These are phyloP conservation scores for Cadophora gregata DNA, from an alignment of 2,329 filamentous ascomycete species.

Conservation along the genomic window DNA sequence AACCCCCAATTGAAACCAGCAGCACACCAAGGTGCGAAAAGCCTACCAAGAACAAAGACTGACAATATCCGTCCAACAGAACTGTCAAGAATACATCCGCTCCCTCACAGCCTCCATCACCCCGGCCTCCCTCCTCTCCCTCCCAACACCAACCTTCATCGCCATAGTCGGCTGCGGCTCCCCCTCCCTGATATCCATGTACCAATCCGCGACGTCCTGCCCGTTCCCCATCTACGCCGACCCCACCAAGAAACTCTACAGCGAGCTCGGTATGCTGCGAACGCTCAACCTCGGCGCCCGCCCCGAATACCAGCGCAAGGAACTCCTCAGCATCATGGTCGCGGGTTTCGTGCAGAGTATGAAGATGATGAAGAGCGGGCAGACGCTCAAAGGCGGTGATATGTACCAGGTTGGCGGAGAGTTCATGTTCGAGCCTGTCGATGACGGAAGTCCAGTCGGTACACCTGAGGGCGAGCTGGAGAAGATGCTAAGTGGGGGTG, in stretches of 20 bases:
- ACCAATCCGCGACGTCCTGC: constrained; percentile 53
- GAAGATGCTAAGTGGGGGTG: background rate
- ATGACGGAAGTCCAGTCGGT: constrained; percentile 22
- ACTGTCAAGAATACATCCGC: constrained; percentile 46
- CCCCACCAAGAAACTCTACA: constrained; percentile 58
- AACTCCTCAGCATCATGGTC: constrained; percentile 47
- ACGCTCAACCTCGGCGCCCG: constrained; percentile 53
- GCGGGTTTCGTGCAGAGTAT: constrained; percentile 52
- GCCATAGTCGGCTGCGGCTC: constrained; percentile 62
- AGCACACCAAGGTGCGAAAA: background rate
- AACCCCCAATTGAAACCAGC: background rate
- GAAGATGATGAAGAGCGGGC: constrained; percentile 46
- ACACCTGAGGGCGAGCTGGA: constrained; percentile 12
- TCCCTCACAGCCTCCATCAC: constrained; percentile 41
- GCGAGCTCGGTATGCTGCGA: constrained; percentile 58
- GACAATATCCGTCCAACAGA: constrained; percentile 34
- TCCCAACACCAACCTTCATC: constrained; percentile 47
- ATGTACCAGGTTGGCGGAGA: constrained; percentile 57
- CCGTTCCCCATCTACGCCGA: constrained; percentile 64
- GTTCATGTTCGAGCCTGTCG: constrained; percentile 45
- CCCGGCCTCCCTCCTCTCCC: constrained; percentile 41
- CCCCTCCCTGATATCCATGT: constrained; percentile 59
- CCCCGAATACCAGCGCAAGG: constrained; percentile 56
- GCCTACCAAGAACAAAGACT: background rate
- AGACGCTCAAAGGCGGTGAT: constrained; percentile 56